Evolutionary conservation across 805 yeast species (phyloP), one percentile per base, ranked within the genome.

Genomic region (Zygoascus flipseniorum): DNA sequence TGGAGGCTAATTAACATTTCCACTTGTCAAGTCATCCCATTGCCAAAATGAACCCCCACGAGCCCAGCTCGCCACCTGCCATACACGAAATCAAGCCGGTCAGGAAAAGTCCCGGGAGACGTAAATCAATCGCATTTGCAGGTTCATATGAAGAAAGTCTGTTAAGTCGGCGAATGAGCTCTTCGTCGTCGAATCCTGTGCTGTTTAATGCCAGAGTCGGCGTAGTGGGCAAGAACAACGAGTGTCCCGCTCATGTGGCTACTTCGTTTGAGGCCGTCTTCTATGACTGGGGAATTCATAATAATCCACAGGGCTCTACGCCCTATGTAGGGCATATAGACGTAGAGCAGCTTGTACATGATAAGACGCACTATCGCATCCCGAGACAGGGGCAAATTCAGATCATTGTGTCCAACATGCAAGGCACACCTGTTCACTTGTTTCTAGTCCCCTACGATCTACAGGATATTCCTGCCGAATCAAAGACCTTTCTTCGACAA

Each of bases 121-220:
- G 50, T 52, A 66, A 4, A 54, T 67, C 31, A 63, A 11, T 42
- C 9, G 20, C 44, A n/a, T 42, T 42, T 42, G 44, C 64, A 18
- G 71, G 71, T 14, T 65, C 70, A 8, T 67, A 65, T 49, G 71
- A 67, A 45, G 71, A 67, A 56, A 60, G 67, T 13, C 53, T 67
- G 47, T 53, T 67, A 11, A 61, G 61, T 1, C 64, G 59, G 20
- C 71, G 62, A 2, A 68, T 69, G 50, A 61, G 63, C 23, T 23
- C 55, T 6, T 62, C 63, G 1, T 65, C 59, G 19, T 62, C 65
- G 9, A 45, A 51, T 1, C 64, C 63, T 0, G 66, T 62, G 14
- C 48, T 54, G 10, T 62, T 61, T 16, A 60, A 52, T 23, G 62
- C 64, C 13, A 50, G 56, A 10, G 55, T 67, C 8, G 67, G 69